Evolutionary conservation across 1,284 basidiomycete species (phyloP).

Genomic region (Ceratobasidium sp.): DNA sequence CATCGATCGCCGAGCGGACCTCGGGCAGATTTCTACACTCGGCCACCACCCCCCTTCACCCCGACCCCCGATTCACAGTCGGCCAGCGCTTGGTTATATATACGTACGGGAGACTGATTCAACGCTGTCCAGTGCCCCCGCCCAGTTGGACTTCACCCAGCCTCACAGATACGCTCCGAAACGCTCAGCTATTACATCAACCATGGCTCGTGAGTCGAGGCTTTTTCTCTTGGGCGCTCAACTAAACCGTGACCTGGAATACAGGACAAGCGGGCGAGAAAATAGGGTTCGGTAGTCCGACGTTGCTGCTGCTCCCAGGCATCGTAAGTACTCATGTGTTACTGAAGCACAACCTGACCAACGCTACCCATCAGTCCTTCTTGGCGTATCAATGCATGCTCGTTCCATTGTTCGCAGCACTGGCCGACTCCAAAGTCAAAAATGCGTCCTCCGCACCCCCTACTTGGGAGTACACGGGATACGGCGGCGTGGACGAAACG

Average conservation of each 20-base stretch:
- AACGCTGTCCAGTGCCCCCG: background rate
- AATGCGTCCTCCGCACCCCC: background rate
- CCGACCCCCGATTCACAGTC: background rate
- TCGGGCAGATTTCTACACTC: conserved; percentile 3
- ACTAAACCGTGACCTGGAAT: background rate
- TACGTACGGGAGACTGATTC: background rate
- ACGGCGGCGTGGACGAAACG: background rate
- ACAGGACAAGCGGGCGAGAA: background rate
- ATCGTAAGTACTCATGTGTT: background rate
- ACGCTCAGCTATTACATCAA: background rate
- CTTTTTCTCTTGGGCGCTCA: background rate
- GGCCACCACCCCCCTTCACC: background rate
- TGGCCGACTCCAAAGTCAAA: background rate
- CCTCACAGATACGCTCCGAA: background rate
- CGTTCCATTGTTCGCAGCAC: background rate
- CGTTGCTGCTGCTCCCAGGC: background rate
- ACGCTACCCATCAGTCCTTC: background rate
- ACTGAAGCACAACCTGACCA: background rate
- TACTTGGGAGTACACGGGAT: conserved; percentile 11
- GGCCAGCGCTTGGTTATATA: background rate
- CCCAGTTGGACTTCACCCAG: background rate
- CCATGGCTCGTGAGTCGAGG: conserved; percentile 15
- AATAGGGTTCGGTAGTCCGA: background rate
- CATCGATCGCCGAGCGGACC: background rate
- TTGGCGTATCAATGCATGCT: conserved; percentile 11